Conservation (phyloP, 164 flowering plant species). For the Magnolia officinalis region DNA sequence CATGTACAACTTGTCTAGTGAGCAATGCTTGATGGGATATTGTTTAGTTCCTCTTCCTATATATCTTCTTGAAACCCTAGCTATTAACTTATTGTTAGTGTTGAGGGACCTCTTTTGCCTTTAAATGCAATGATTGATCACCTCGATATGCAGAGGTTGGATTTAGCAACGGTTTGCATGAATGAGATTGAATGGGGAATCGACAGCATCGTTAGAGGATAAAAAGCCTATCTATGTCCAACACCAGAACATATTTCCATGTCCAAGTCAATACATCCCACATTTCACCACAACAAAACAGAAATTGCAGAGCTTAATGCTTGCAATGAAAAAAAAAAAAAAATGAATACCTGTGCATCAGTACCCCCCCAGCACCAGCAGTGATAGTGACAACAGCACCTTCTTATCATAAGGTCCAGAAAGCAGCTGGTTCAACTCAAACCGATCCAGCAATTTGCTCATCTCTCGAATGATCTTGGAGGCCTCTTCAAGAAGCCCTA, state of each 20-base stretch:
- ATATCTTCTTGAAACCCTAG: background rate
- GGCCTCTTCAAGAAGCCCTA: constrained; percentile 86
- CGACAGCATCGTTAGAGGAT: background rate
- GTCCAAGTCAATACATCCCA: background rate
- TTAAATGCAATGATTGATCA: background rate
- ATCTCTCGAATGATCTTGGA: constrained; percentile 46
- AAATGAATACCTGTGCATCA: constrained; percentile 82
- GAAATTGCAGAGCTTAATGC: background rate
- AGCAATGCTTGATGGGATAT: background rate
- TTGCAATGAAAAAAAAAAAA: background rate
- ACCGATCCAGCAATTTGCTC: constrained; percentile 70
- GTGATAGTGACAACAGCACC: constrained; percentile 80
- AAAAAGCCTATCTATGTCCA: no score
- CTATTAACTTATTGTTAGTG: background rate
- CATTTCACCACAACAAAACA: background rate
- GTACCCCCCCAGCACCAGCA: constrained; percentile 99
- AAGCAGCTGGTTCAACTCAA: constrained; percentile 86
- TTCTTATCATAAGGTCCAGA: constrained; percentile 96
- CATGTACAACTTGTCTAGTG: background rate
- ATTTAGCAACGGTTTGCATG: background rate
- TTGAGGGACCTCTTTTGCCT: background rate
- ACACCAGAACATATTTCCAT: background rate
- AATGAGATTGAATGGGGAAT: background rate
- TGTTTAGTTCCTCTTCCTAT: background rate
- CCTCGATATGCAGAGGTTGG: background rate